phyloP scores from a whole-genome alignment of 768 basidiomycete species.

The Mycena crocata region DNA sequence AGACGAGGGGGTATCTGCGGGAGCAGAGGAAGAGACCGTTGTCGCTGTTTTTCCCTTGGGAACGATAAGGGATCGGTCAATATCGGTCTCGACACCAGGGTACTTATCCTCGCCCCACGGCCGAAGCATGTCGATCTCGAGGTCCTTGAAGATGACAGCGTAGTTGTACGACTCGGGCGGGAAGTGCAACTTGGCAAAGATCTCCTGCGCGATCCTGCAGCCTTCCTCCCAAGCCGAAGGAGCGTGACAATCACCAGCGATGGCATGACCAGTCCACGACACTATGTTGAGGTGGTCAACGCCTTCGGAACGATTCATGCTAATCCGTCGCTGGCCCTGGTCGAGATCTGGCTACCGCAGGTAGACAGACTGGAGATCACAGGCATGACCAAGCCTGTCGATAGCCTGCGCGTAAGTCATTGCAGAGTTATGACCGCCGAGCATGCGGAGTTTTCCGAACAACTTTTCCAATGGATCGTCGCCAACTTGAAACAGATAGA shows the following conservation, averaged over 20 bases:
- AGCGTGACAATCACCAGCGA: neutral
- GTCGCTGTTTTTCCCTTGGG: neutral
- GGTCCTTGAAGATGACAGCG: neutral
- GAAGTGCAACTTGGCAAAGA: neutral
- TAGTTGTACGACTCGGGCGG: neutral
- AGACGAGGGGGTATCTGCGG: too few relatives aligned
- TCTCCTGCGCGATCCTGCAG: neutral
- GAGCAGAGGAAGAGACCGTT: neutral
- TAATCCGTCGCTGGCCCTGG: slow-evolving; percentile 8
- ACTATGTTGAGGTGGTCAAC: slow-evolving; percentile 18
- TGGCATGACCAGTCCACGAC: slow-evolving; percentile 3
- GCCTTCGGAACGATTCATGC: neutral
- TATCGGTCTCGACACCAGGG: slow-evolving; percentile 7
- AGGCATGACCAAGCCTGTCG: slow-evolving; percentile 9
- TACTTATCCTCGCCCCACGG: slow-evolving; percentile 18
- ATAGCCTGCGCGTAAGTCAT: slow-evolving; percentile 16
- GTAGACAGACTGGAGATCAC: neutral
- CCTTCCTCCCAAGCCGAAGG: slow-evolving; percentile 5
- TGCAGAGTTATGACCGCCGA: slow-evolving; percentile 18
- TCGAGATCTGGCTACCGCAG: slow-evolving; percentile 10
- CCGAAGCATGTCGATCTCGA: slow-evolving; percentile 9
- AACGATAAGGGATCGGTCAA: neutral
- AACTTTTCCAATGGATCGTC: slow-evolving; percentile 44
- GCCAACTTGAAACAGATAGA: slow-evolving; percentile 40
- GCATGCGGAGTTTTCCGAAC: slow-evolving; percentile 40